Percentiles rank a stretch among this genome's conserved stretches.
Conservation (phyloP, 495 filamentous ascomycete species). For the Glonium stellatum region DNA sequence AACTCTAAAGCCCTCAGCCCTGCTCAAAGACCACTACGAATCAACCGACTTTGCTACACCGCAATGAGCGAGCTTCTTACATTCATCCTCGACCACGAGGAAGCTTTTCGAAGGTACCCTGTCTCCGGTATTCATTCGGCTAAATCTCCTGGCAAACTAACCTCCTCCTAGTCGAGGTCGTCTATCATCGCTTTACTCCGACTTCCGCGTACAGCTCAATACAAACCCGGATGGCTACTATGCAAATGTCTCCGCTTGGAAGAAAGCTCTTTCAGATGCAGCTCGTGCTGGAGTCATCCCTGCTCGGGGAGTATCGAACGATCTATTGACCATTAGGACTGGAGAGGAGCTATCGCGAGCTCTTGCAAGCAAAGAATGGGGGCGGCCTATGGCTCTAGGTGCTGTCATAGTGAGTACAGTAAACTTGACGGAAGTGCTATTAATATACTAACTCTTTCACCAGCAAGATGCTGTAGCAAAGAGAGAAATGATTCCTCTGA, state of each 20-base stretch:
- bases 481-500: conserved; percentile 60
- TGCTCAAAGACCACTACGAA: background rate
- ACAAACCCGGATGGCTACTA: conserved; percentile 87
- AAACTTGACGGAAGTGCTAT: background rate
- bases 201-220: conserved; percentile 69
- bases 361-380: conserved; percentile 71
- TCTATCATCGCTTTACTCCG: conserved; percentile 87
- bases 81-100: conserved; percentile 56
- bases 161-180: conserved; percentile 53
- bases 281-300: conserved; percentile 59
- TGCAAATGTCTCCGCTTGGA: conserved; percentile 82
- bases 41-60: background rate
- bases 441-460: background rate
- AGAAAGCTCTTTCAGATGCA: conserved; percentile 61
- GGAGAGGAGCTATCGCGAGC: conserved; percentile 63
- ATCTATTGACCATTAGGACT: conserved; percentile 56
- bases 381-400: conserved; percentile 73
- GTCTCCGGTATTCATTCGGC: background rate
- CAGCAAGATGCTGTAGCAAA: conserved; percentile 62
- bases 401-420: conserved; percentile 57
- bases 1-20: background rate
- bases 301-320: conserved; percentile 36
- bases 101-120: conserved; percentile 56
- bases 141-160: background rate
- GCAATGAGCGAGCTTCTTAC: conserved; percentile 54